A percentile compares a stretch with the other conserved stretches of the same genome.
Conservation (phyloP, 2,329 filamentous ascomycete genomes). For the Rasamsonia emersonii region DNA sequence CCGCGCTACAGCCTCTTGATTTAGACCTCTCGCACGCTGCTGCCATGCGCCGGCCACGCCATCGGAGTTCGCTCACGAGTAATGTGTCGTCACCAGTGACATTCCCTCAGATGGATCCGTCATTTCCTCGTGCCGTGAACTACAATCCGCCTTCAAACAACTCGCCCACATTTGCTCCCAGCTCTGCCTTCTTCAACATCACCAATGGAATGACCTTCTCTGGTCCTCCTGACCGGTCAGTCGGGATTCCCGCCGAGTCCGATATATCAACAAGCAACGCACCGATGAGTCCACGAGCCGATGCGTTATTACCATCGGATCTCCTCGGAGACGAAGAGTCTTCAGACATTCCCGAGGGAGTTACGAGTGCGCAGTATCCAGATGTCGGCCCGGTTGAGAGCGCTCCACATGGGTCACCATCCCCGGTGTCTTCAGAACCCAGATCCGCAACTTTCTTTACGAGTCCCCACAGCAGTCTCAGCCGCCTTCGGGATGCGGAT, state of each 20-base stretch:
- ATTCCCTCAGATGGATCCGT: constrained; percentile 31
- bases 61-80: constrained; percentile 39
- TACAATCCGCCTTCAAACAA: constrained; percentile 43
- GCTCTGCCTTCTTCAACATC: constrained; percentile 52
- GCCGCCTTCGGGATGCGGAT: constrained; percentile 28
- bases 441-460: constrained; percentile 37
- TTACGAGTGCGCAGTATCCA: constrained; percentile 20
- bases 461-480: constrained; percentile 37
- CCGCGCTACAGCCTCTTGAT: constrained; percentile 32
- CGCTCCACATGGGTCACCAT: constrained; percentile 29
- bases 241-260: constrained; percentile 39
- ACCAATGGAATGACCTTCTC: constrained; percentile 55
- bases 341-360: constrained; percentile 24
- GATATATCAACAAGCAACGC: constrained; percentile 49
- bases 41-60: constrained; percentile 36
- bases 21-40: constrained; percentile 31
- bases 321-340: constrained; percentile 49
- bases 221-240: constrained; percentile 30
- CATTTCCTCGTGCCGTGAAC: constrained; percentile 32
- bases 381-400: constrained; percentile 10
- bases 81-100: constrained; percentile 39
- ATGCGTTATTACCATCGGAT: constrained; percentile 52
- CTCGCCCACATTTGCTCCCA: constrained; percentile 44
- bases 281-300: constrained; percentile 56
- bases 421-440: constrained; percentile 37